Conservation (phyloP, 2,329 filamentous ascomycete genomes). For the Aspergillus sergii region DNA sequence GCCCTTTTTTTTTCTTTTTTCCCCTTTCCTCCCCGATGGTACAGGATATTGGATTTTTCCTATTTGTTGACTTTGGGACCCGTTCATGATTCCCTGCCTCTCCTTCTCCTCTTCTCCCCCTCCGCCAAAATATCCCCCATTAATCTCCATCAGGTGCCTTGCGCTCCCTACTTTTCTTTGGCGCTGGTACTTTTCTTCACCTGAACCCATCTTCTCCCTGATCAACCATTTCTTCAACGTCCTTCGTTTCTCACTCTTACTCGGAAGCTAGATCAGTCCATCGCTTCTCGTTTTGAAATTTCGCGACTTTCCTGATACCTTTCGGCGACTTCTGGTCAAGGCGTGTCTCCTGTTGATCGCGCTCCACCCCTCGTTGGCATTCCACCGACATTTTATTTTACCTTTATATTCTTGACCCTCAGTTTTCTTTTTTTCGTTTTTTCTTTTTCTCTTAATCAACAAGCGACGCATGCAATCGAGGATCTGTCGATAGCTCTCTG, state of each 20-base stretch:
- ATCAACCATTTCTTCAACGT: constrained; percentile 2
- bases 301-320: constrained; percentile 7
- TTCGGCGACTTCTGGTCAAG: constrained; percentile 10
- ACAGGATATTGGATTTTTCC: background rate
- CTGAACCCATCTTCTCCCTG: constrained; percentile 1
- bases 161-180: constrained; percentile 17
- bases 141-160: constrained; percentile 22
- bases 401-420: constrained; percentile 7
- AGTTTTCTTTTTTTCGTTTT: constrained; percentile 11
- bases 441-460: constrained; percentile 7
- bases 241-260: background rate
- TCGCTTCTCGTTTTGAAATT: constrained; percentile 8
- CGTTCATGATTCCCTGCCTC: constrained; percentile 3
- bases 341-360: constrained; percentile 17
- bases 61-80: background rate
- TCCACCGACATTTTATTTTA: constrained; percentile 5
- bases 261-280: constrained; percentile 14
- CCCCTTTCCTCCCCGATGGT: background rate
- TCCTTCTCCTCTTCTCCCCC: constrained; percentile 4
- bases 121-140: constrained; percentile 9
- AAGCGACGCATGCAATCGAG: background rate
- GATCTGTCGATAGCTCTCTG: background rate
- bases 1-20: background rate
- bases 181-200: constrained; percentile 4
- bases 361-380: constrained; percentile 18